A percentile compares a stretch with the other conserved stretches of the same genome.
Evolutionary conservation across 2,329 filamentous ascomycete genomes (phyloP).

Genomic region (Aspergillus sp.): DNA sequence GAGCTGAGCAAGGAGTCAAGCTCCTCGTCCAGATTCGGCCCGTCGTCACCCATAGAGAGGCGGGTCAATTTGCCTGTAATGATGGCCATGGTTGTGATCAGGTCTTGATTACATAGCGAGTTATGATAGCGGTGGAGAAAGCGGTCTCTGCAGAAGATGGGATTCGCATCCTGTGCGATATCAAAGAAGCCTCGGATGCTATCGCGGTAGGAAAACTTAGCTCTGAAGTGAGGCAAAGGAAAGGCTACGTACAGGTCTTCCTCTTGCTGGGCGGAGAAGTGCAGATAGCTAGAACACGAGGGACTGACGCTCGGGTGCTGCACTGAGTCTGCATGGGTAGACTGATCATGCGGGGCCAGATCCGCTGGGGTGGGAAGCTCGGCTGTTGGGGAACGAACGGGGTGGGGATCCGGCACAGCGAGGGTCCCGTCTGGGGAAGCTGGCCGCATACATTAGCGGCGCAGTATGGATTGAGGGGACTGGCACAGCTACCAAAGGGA

Average conservation of each 20-base stretch:
- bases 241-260: not conserved
- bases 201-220: not conserved
- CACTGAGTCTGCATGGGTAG: too few species aligned
- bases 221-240: too few species aligned
- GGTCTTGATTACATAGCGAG: constrained; percentile 21
- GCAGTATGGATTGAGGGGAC: too few species aligned
- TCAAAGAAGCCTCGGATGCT: constrained; percentile 35
- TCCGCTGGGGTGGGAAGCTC: too few species aligned
- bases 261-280: not conserved
- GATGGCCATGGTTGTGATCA: constrained; percentile 33
- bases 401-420: too few species aligned
- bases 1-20: constrained; percentile 18
- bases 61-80: constrained; percentile 34
- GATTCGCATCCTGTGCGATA: constrained; percentile 35
- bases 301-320: not conserved
- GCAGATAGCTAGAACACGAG: not conserved
- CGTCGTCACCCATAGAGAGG: not conserved
- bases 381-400: too few species aligned
- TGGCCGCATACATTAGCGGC: too few species aligned
- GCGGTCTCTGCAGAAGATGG: constrained; percentile 32
- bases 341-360: too few species aligned
- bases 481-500: too few species aligned
- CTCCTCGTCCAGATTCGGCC: not conserved
- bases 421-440: too few species aligned
- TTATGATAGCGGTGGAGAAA: constrained; percentile 33